These are phyloP conservation scores for Priceomyces carsonii DNA, from an alignment of 805 yeast species.

Conservation along the genomic window DNA sequence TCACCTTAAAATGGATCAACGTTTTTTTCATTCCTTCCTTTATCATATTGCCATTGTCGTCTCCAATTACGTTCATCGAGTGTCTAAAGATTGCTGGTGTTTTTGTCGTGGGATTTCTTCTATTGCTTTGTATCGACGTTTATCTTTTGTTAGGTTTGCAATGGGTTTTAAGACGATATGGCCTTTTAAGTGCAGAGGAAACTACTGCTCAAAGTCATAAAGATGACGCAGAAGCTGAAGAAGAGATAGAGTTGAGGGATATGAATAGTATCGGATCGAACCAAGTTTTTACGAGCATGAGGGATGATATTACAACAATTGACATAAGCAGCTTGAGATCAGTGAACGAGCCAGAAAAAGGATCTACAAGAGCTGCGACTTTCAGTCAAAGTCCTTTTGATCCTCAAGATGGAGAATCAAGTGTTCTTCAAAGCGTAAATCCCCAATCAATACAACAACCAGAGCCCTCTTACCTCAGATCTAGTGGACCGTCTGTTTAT, in stretches of 20 bases:
- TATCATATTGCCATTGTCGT: constrained; percentile 66
- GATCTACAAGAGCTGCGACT: not conserved
- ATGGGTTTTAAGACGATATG: constrained; percentile 14
- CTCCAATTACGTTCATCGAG: constrained; percentile 64
- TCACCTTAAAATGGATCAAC: constrained; percentile 75
- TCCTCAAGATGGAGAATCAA: constrained; percentile 7
- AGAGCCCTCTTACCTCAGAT: constrained; percentile 14
- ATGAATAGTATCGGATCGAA: constrained; percentile 9
- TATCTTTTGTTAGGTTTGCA: constrained; percentile 35
- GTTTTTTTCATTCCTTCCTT: constrained; percentile 78
- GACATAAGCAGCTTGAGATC: constrained; percentile 23
- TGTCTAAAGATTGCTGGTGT: constrained; percentile 75
- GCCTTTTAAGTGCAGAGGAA: constrained; percentile 8
- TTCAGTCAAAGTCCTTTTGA: constrained; percentile 18
- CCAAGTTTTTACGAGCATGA: constrained; percentile 22
- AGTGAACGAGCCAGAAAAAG: constrained; percentile 12
- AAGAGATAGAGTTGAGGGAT: constrained; percentile 16
- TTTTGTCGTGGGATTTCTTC: constrained; percentile 63
- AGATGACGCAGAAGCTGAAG: constrained; percentile 12
- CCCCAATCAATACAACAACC: constrained; percentile 11
- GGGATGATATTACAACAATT: constrained; percentile 42
- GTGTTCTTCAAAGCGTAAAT: not conserved
- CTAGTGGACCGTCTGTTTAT: constrained; percentile 9
- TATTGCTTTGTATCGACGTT: constrained; percentile 45
- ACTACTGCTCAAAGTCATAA: constrained; percentile 4